Evolutionary conservation across 306 rosid genomes (phyloP), one percentile per base, ranked within the genome.

Genomic region (Castanopsis chinensis): DNA sequence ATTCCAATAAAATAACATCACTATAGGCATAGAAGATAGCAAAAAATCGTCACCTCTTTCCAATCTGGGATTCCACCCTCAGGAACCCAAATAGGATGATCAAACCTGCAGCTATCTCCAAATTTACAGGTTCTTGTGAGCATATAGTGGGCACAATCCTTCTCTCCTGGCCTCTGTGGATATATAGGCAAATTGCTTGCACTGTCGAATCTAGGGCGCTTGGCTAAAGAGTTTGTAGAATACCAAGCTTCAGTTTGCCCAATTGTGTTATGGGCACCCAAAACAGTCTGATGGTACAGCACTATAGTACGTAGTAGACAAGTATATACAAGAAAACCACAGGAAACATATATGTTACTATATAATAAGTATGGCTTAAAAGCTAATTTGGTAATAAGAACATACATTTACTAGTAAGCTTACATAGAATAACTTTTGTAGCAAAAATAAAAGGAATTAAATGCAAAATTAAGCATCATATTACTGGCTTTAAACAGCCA

Each of bases 21-120:
- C 80, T 43, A 78, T 74, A 85, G 88, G 83, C 76, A 89, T 80
- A 82, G 77, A 86, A 76, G 84, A 88, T 87, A 81, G 79, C 76
- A 87, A 79, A 73, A 91, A 94, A 89, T 81, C 60, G 90, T 95
- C 99, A 95, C 99, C 97, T 95, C 99, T 95, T 95, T 95, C 99
- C 99, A 95, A 90, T 92, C 96, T 87, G 96, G 98, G 86, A 95
- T 95, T 95, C 99, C 99, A 87, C 99, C 98, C 80, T 92, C 99
- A 73, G 99, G 99, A 92, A 95, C 99, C 99, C 99, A 95, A 91
- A 91, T 85, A 92, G 99, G 99, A 91, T 95, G 99, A 90, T 95
- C 99, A 92, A 90, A 95, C 87, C 86, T 95, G 99, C 99, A 95
- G 96, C 85, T 85, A 59, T 95, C 97, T 86, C 99, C 99, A 89